Evolutionary conservation across 225 moss, liverwort and hornwort genomes (phyloP), one percentile per base, ranked within the genome.

Genomic region (Pleurozium schreberi): DNA sequence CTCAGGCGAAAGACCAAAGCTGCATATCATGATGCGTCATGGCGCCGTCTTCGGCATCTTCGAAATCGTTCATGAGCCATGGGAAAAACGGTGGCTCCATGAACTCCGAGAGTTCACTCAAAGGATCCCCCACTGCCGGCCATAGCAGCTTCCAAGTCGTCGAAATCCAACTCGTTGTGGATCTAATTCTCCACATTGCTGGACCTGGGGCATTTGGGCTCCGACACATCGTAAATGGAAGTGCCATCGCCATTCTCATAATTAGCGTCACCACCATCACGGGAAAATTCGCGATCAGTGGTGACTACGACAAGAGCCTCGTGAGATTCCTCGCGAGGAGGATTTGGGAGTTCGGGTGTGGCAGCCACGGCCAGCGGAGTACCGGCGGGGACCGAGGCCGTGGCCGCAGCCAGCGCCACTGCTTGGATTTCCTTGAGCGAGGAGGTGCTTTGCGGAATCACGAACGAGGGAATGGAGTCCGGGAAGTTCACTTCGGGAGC

Each of bases 401-500:
- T 89, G 33, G 93, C 93, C 50, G 92, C 92, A 16, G 93, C 93
- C 12, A 86, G 85, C 47, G 93, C 92, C 57, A 91, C 90, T 47
- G 93, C 93, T 59, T 92, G 93, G 23, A 93, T 91, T 59, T 92
- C 89, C 57, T 89, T 93, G 27, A 92, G 90, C 11, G 92, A 90
- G 18, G 90, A 92, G 5, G 58, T 59, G 25, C 84, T 38, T 42
- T 83, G 90, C 23, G 90, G 75, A n/a, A 87, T 43, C 62, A 92
- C 71, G 77, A 91, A 91, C 47, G 76, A 80, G 7, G 91, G 90
- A 26, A 91, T 80, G 53, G 91, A 69, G 42, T 93, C 84, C 2
- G 92, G 93, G 75, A 93, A 93, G 69, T 93, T 93, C 42, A 93
- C 73, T n/a, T 91, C 89, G 13, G 90, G 80, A 15, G 92, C 91